Evolutionary conservation across 805 yeast species (phyloP), one percentile per base, ranked within the genome.

Genomic region (Saturnispora mendoncae): DNA sequence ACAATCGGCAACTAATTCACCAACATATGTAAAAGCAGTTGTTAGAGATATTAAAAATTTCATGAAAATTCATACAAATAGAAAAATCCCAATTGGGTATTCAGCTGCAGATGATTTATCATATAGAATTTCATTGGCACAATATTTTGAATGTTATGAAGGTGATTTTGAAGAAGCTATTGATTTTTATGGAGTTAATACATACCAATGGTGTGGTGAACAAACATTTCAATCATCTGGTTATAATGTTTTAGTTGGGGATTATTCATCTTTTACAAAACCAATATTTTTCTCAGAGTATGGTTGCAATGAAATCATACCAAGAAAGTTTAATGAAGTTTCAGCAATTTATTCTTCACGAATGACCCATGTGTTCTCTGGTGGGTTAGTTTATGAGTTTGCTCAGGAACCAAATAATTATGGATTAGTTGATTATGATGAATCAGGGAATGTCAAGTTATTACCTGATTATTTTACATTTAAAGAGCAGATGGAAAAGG

Each of bases 301-400:
- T 55, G 97, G 97, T 50, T 88, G 97, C 65, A 88, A 84, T 69
- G 80, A 72, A 33, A 58, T 57, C 23, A 50, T 57, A 24, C 41
- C 83, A 15, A 80, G 97, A 69, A 78, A 81, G 6, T 87, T 88
- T 68, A 75, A 83, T 32, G 97, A 87, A 60, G 75, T 90, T 41
- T 71, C 63, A 46, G 62, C 87, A 25, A 74, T 90, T 47, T 90
- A 81, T 66, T 81, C 94, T 12, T 63, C 67, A 25, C 60, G 76
- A 46, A 87, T 92, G 96, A 65, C 86, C 9, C 56, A 76, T 17
- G 96, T 90, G 12, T 90, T 85, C 67, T 82, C 95, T 19, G 98
- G 98, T 51, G 98, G 97, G 33, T 69, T 90, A 45, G 94, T 88
- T 14, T 88, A 87, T 63, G 95, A 88, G 64, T 88, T 81, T 65